phyloP scores from a whole-genome alignment of 805 yeast species.

The Wickerhamomyces strasburgensis region DNA sequence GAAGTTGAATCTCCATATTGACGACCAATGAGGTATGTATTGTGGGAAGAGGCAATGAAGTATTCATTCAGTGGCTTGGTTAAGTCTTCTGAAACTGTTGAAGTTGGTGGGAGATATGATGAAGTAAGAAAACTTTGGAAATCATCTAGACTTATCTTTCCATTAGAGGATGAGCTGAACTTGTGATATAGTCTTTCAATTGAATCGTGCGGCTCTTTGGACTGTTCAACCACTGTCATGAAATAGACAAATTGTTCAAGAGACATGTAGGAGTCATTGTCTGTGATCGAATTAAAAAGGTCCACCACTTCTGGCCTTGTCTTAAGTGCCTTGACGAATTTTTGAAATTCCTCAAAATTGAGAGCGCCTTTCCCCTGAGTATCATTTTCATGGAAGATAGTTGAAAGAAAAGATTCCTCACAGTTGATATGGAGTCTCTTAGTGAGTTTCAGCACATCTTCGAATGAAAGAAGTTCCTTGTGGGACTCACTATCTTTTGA shows the following conservation, averaged over 20 bases:
- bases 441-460: conserved; percentile 63
- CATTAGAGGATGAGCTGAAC: conserved; percentile 24
- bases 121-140: conserved; percentile 28
- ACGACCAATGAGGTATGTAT: conserved; percentile 83
- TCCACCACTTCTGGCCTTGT: conserved; percentile 53
- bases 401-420: conserved; percentile 43
- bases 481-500: conserved; percentile 30
- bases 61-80: conserved; percentile 76
- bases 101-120: conserved; percentile 23
- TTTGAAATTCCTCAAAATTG: conserved; percentile 68
- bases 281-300: conserved; percentile 41
- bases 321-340: conserved; percentile 65
- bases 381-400: conserved; percentile 53
- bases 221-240: conserved; percentile 43
- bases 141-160: conserved; percentile 12
- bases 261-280: conserved; percentile 21
- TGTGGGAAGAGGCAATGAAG: conserved; percentile 89
- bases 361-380: conserved; percentile 44
- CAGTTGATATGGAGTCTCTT: conserved; percentile 69
- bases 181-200: conserved; percentile 33
- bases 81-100: conserved; percentile 31
- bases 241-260: conserved; percentile 38
- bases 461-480: conserved; percentile 46
- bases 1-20: conserved; percentile 87
- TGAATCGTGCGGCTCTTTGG: conserved; percentile 28